Evolutionary conservation across 345 rosid genomes (phyloP).

Genomic region (Corchorus olitorius): DNA sequence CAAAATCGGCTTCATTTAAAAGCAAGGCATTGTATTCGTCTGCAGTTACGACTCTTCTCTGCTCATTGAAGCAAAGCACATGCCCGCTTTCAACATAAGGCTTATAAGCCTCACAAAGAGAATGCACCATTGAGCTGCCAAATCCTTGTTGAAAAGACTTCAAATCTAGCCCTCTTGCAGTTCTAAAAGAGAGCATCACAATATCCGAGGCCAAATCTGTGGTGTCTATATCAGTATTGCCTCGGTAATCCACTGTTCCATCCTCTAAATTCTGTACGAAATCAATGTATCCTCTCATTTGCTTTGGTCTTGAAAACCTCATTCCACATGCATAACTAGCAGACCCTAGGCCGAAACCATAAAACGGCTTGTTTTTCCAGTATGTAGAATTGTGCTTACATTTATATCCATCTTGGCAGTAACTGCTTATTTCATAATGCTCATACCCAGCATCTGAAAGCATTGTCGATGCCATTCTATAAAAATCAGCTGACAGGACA

Average conservation of each 20-base stretch:
- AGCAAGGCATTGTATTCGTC: constrained; percentile 43
- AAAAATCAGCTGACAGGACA: constrained; percentile 75
- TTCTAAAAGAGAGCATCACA: constrained; percentile 87
- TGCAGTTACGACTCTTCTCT: constrained; percentile 44
- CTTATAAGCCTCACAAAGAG: constrained; percentile 62
- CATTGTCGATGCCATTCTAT: constrained; percentile 65
- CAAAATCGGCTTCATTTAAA: constrained; percentile 35
- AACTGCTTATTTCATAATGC: constrained; percentile 93
- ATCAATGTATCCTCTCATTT: constrained; percentile 61
- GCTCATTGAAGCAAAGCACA: constrained; percentile 64
- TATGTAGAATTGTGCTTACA: constrained; percentile 84
- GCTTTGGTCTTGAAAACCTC: constrained; percentile 92
- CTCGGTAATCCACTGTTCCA: constrained; percentile 36
- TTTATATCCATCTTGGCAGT: constrained; percentile 58
- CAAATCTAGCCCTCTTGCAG: constrained; percentile 75
- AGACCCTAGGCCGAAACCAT: constrained; percentile 89
- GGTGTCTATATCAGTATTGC: constrained; percentile 40
- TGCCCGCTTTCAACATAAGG: constrained; percentile 75
- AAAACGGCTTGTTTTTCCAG: constrained; percentile 88
- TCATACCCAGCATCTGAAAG: constrained; percentile 66
- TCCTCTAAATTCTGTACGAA: constrained; percentile 70
- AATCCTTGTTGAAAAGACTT: constrained; percentile 57
- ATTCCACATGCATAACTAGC: constrained; percentile 80
- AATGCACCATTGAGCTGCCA: constrained; percentile 52
- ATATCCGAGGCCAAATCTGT: constrained; percentile 79